A percentile compares a stretch with the other conserved stretches of the same genome.
Evolutionary conservation across 176 grass and related monocot genomes (phyloP).

Genomic region (Lolium rigidum): DNA sequence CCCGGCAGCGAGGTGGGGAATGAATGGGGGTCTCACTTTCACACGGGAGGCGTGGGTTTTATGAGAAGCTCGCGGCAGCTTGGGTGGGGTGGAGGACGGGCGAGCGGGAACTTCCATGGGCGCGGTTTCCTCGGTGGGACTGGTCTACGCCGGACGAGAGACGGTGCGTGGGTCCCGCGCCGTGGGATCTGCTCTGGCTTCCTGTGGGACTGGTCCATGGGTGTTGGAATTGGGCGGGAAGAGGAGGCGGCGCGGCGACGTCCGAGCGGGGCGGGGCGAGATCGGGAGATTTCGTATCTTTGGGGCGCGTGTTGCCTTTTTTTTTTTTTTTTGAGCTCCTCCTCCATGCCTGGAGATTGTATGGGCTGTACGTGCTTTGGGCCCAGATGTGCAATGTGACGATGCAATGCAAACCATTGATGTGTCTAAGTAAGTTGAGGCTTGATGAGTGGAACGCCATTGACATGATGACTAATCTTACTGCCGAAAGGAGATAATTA

Average conservation of each 20-base stretch:
- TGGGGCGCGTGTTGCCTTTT: background rate
- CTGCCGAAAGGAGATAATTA: no score
- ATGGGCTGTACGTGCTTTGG: no score
- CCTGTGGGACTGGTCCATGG: background rate
- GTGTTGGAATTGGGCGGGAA: conserved; percentile 21
- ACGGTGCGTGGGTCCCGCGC: background rate
- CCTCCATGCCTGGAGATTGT: no score
- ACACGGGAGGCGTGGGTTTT: background rate
- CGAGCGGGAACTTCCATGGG: conserved; percentile 46
- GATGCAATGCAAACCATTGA: no score
- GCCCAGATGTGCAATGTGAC: no score
- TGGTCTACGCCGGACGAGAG: fast-evolving
- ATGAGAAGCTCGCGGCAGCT: conserved; percentile 8
- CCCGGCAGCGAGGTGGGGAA: background rate
- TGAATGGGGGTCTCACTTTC: background rate
- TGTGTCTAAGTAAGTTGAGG: no score
- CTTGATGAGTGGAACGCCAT: no score
- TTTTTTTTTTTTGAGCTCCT: no score
- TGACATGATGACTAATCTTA: no score
- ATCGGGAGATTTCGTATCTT: background rate
- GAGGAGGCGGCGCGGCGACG: conserved; percentile 3
- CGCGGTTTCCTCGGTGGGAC: background rate
- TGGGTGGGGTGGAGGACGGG: background rate
- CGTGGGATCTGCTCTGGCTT: background rate
- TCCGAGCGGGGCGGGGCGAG: background rate